Conservation (phyloP, 2,329 filamentous ascomycete genomes). For the Fusarium falciforme region DNA sequence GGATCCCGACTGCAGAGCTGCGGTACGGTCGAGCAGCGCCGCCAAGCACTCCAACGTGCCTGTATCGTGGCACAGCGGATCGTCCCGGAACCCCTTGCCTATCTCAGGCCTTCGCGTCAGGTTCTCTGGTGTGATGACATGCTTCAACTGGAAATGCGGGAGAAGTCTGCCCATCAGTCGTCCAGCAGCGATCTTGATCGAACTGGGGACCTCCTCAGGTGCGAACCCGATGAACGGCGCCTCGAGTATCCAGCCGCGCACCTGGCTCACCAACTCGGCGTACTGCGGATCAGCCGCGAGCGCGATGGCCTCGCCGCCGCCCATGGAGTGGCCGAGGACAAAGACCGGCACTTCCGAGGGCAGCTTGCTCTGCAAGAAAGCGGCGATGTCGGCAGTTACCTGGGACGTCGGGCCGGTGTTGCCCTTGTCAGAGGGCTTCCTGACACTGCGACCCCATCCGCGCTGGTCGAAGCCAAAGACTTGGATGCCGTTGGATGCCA, state of each 20-base stretch:
- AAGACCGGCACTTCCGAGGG: slow-evolving; percentile 74
- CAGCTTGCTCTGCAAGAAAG: slow-evolving; percentile 74
- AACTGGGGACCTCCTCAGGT: slow-evolving; percentile 70
- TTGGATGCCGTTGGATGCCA: slow-evolving; percentile 79
- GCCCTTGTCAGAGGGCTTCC: slow-evolving; percentile 71
- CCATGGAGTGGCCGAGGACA: slow-evolving; percentile 92
- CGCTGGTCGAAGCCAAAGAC: slow-evolving; percentile 85
- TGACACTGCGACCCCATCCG: slow-evolving; percentile 85
- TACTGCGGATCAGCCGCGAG: slow-evolving; percentile 64
- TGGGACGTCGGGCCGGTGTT: slow-evolving; percentile 77
- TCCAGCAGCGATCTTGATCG: slow-evolving; percentile 72
- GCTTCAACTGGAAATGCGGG: slow-evolving; percentile 74
- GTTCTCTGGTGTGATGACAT: slow-evolving; percentile 72
- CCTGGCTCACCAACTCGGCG: slow-evolving; percentile 65
- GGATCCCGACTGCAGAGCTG: slow-evolving; percentile 67
- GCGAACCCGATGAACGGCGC: slow-evolving; percentile 83
- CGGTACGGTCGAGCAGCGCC: slow-evolving; percentile 80
- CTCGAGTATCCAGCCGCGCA: slow-evolving; percentile 81
- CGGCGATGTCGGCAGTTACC: slow-evolving; percentile 82
- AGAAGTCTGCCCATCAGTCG: slow-evolving; percentile 75
- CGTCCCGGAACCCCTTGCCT: slow-evolving; percentile 69
- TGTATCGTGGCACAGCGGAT: slow-evolving; percentile 81
- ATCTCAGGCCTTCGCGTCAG: slow-evolving; percentile 76
- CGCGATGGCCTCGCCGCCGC: slow-evolving; percentile 80
- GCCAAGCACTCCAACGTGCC: slow-evolving; percentile 87